Conservation (phyloP, 768 basidiomycete species). For the Pleurotus platypus region DNA sequence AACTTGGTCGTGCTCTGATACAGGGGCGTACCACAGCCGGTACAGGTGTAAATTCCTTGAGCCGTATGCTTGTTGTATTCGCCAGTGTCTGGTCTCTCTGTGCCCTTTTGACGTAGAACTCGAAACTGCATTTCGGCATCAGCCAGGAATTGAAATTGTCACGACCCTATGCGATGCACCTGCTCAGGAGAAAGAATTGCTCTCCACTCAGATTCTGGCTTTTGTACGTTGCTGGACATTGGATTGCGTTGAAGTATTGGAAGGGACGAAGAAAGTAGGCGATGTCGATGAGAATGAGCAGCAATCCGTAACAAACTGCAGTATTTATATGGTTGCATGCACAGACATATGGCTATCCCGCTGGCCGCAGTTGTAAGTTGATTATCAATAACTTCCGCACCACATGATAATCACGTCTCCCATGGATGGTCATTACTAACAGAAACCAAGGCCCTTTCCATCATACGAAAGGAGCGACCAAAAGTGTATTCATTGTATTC, state of each 20-base stretch:
- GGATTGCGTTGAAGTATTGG: conserved; percentile 17
- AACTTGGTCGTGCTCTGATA: conserved; percentile 92
- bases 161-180: conserved; percentile 38
- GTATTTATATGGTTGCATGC: not conserved
- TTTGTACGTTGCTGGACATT: conserved; percentile 34
- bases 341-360: not conserved
- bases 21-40: conserved; percentile 76
- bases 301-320: not conserved
- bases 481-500: too few species aligned
- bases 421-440: too few species aligned
- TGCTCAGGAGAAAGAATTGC: conserved; percentile 79
- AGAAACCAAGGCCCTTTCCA: too few species aligned
- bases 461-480: too few species aligned
- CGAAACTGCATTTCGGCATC: conserved; percentile 59
- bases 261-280: not conserved
- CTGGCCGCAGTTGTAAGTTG: not conserved
- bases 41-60: conserved; percentile 73
- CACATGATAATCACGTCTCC: too few species aligned
- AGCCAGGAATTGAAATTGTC: not conserved
- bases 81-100: conserved; percentile 76
- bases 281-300: not conserved
- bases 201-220: conserved; percentile 81
- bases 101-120: conserved; percentile 83
- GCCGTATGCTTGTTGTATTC: conserved; percentile 68
- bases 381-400: too few species aligned